Evolutionary conservation across 768 basidiomycete genomes (phyloP).

Genomic region (Mycena capillaripes): DNA sequence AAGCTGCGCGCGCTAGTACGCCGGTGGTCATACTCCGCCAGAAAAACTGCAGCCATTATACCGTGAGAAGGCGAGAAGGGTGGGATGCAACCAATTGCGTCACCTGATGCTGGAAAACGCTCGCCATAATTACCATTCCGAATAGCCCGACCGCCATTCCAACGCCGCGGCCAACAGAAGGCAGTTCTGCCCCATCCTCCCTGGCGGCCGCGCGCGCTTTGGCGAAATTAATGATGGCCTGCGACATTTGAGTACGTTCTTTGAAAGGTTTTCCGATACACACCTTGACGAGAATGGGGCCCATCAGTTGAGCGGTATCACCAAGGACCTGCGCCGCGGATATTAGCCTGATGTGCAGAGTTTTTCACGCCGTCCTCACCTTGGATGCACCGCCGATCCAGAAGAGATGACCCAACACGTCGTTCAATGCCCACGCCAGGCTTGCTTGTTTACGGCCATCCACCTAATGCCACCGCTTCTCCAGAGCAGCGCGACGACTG

Average conservation of each 20-base stretch:
- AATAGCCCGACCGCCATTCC: constrained; percentile 72
- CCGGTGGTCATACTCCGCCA: constrained; percentile 79
- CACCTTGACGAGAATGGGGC: constrained; percentile 73
- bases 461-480: constrained; percentile 60
- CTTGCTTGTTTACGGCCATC: constrained; percentile 64
- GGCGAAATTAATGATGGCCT: constrained; percentile 74
- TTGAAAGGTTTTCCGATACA: neutral
- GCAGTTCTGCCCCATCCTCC: constrained; percentile 48
- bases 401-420: constrained; percentile 68
- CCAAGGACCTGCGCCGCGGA: constrained; percentile 62
- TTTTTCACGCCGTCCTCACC: constrained; percentile 44
- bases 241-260: neutral
- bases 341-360: neutral
- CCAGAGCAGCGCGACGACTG: constrained; percentile 46
- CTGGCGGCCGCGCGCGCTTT: constrained; percentile 60
- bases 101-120: constrained; percentile 76
- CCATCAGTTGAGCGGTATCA: constrained; percentile 73
- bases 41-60: constrained; percentile 65
- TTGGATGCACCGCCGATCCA: constrained; percentile 77
- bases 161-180: constrained; percentile 67
- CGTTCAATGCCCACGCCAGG: constrained; percentile 72
- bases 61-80: constrained; percentile 1
- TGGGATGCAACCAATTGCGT: constrained; percentile 12
- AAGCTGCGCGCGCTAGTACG: constrained; percentile 71
- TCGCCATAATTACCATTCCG: constrained; percentile 61